Evolutionary conservation across 2,329 filamentous ascomycete species (phyloP).

Genomic region (Trichophyton simii): DNA sequence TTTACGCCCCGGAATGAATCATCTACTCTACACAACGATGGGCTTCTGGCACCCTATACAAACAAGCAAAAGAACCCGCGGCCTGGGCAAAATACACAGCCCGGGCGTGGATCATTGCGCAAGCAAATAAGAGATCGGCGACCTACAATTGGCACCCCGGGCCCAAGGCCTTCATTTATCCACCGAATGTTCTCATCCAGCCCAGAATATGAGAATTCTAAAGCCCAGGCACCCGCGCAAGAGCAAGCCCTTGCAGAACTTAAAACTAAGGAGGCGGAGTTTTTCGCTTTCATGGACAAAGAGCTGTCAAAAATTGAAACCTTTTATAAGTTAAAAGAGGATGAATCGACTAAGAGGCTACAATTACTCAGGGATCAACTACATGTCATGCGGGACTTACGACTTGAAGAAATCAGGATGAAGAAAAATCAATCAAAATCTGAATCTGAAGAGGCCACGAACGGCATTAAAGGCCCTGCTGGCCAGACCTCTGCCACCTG

Average conservation of each 20-base stretch:
- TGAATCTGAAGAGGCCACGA: neutral
- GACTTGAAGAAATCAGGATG: conserved; percentile 57
- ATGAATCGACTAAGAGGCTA: conserved; percentile 65
- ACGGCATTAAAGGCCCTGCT: conserved; percentile 8
- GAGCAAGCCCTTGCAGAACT: conserved; percentile 50
- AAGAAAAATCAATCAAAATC: conserved; percentile 22
- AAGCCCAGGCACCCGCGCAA: conserved; percentile 37
- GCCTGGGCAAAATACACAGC: neutral
- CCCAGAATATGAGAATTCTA: conserved; percentile 27
- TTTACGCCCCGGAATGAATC: conserved; percentile 7
- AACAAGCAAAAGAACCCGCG: neutral
- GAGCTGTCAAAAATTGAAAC: conserved; percentile 84
- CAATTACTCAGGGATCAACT: conserved; percentile 65
- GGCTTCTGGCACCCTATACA: conserved; percentile 11
- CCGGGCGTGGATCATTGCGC: conserved; percentile 10
- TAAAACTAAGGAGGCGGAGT: conserved; percentile 65
- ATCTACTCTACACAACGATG: neutral
- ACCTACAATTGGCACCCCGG: conserved; percentile 5
- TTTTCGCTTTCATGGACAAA: conserved; percentile 69
- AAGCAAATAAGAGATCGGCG: conserved; percentile 14
- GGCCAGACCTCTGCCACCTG: conserved; percentile 21
- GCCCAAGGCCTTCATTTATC: conserved; percentile 22
- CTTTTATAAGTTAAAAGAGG: conserved; percentile 81
- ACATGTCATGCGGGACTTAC: conserved; percentile 80
- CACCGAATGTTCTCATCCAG: conserved; percentile 28